Conservation (phyloP, 1,284 basidiomycete species). For the Microstroma glucosiphilum region DNA sequence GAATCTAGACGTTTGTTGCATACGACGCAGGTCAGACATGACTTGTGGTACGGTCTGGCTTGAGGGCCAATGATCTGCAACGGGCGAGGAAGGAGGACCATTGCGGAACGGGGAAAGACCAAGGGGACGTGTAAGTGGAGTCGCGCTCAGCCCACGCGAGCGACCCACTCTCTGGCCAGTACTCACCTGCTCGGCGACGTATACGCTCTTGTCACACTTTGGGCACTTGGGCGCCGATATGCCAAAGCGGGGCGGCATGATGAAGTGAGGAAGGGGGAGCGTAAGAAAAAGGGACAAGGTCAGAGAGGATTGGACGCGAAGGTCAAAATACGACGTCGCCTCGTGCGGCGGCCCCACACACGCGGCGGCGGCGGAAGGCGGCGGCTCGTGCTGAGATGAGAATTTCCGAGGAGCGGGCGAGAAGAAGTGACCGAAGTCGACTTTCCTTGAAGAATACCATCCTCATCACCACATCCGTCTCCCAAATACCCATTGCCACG, state of each 20-base stretch:
- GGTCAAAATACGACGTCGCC: no score
- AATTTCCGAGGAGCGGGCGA: no score
- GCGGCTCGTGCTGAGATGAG: no score
- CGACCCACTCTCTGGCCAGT: not conserved
- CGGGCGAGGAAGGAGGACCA: slow-evolving; percentile 4
- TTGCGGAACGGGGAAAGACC: not conserved
- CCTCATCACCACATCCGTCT: no score
- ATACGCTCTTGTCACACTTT: slow-evolving; percentile 44
- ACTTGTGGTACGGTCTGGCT: slow-evolving; percentile 45
- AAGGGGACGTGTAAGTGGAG: no score
- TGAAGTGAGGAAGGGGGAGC: not conserved
- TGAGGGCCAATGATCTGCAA: slow-evolving; percentile 39
- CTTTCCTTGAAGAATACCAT: no score
- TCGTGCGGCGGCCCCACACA: no score
- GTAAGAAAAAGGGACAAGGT: not conserved
- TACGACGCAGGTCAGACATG: slow-evolving; percentile 45
- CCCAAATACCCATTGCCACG: no score
- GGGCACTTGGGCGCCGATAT: slow-evolving; percentile 46
- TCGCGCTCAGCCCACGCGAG: no score
- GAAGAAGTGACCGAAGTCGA: no score
- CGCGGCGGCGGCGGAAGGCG: no score
- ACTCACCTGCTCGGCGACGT: slow-evolving; percentile 38
- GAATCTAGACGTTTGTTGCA: slow-evolving; percentile 48
- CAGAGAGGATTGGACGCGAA: no score
- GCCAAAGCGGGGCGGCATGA: slow-evolving; percentile 33